Evolutionary conservation across 2,329 filamentous ascomycete genomes (phyloP), one percentile per base, ranked within the genome.

Genomic region (Harringtonia lauricola): DNA sequence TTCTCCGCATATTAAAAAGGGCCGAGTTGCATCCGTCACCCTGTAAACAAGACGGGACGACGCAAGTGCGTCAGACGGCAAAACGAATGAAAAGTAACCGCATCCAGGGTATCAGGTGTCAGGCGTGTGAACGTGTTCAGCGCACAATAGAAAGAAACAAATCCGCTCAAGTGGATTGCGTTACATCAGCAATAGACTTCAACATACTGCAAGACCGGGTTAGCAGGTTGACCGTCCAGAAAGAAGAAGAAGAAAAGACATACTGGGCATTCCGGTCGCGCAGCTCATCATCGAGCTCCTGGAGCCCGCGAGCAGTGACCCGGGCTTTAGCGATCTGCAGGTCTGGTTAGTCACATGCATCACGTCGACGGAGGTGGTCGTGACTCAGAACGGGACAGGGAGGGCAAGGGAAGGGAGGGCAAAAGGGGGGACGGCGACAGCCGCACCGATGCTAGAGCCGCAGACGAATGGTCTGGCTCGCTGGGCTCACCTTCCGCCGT

Each of bases 401-500:
- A 37, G 14, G 24, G 39, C 41, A 47, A 34, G 29, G 47, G 34
- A 38, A 38, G 42, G 36, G 45, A 41, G 42, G 43, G 24, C 24
- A 26, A 26, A 26, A 26, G 24, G 24, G 48, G 49, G 49, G 48
- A 35, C 19, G 22, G 41, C 19, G 30, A 31, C 48, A 33, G 57
- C 67, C 78, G 71, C 73, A 82, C 78, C 76, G 73, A 76, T 66
- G 77, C 76, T 64, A 81, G 68, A 63, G 77, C 78, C 59, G 70
- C 67, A 58, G 77, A 81, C 62, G 76, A 76, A 66, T 75, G 66
- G 59, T 81, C 77, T 56, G 59, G 56, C 55, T 74, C 70, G 55
- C 65, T 64, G 59, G 64, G 64, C 75, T 80, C 76, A 74, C 72
- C 75, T 74, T 72, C 71, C 58, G 64, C 65, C 56, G 60, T 54